A percentile compares a stretch with the other conserved stretches of the same genome.
These are phyloP conservation scores for Penicillium italicum DNA, from an alignment of 2,329 filamentous ascomycete species.

Conservation along the genomic window DNA sequence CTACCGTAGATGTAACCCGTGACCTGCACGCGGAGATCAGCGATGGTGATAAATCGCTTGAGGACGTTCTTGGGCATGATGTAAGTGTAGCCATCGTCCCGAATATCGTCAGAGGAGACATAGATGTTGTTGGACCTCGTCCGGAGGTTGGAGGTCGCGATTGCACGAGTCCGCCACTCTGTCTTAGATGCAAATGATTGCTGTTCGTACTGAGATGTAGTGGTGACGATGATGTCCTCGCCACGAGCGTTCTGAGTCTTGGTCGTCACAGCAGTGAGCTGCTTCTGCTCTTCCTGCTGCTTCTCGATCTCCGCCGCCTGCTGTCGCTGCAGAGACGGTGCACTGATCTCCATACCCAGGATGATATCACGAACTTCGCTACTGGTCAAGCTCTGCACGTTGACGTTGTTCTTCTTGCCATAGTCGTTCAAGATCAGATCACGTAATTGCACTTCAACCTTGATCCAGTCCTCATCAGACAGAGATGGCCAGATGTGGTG, in stretches of 20 bases:
- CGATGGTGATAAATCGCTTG: constrained; percentile 96
- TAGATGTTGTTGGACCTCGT: constrained; percentile 98
- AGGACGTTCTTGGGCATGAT: constrained; percentile 99
- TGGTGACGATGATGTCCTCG: constrained; percentile 97
- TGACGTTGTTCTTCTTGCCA: constrained; percentile 99
- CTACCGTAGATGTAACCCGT: constrained; percentile 92
- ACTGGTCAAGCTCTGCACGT: constrained; percentile 91
- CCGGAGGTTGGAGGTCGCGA: constrained; percentile 91
- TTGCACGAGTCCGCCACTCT: constrained; percentile 94
- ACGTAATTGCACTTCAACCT: constrained; percentile 94
- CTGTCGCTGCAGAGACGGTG: constrained; percentile 95
- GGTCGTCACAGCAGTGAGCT: constrained; percentile 93
- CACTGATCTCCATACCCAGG: constrained; percentile 98
- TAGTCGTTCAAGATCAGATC: constrained; percentile 98
- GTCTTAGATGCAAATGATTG: constrained; percentile 98
- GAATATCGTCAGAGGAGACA: constrained; percentile 91
- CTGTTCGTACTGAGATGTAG: constrained; percentile 96
- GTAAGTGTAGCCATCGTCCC: constrained; percentile 87
- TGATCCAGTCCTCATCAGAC: constrained; percentile 96
- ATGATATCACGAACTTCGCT: constrained; percentile 98
- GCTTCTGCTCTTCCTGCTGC: constrained; percentile 94
- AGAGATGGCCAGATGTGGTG: constrained; percentile 98
- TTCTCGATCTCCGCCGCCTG: constrained; percentile 98
- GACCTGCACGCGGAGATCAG: constrained; percentile 93
- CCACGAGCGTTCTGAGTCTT: constrained; percentile 97